These are phyloP conservation scores for Cichorium intybus DNA, from an alignment of 140 eudicot genomes.

Conservation along the genomic window DNA sequence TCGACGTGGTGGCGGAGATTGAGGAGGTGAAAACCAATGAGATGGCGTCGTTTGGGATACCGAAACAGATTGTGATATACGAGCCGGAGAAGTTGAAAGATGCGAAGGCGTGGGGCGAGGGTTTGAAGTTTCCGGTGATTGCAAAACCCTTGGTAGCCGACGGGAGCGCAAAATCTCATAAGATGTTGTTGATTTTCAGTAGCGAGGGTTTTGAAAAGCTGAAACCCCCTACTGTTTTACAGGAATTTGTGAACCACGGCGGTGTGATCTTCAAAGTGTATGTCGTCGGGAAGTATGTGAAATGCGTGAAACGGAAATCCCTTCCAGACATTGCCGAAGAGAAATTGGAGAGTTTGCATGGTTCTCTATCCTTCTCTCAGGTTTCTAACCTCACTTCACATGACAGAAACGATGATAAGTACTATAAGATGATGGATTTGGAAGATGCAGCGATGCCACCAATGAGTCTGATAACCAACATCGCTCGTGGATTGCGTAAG, in stretches of 20 bases:
- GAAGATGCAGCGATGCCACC: conserved; percentile 71
- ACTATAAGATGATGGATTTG: conserved; percentile 34
- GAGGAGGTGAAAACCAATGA: conserved; percentile 8
- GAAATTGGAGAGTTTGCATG: conserved; percentile 37
- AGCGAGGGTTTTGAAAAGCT: conserved; percentile 35
- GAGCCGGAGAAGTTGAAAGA: conserved; percentile 28
- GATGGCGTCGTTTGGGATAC: conserved; percentile 38
- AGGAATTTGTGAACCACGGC: conserved; percentile 60
- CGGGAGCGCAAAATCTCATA: conserved; percentile 42
- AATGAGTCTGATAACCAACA: conserved; percentile 39
- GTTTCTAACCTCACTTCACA: conserved; percentile 54
- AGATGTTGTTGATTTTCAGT: conserved; percentile 38
- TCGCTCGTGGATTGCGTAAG: conserved; percentile 47
- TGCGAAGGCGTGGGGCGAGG: conserved; percentile 19
- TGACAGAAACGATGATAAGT: conserved; percentile 41
- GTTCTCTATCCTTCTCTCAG: conserved; percentile 60
- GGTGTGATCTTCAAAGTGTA: conserved; percentile 56
- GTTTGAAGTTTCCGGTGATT: conserved; percentile 47
- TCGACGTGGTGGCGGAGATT: conserved; percentile 39
- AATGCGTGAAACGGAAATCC: conserved; percentile 57
- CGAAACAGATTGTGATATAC: conserved; percentile 43
- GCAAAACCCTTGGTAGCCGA: conserved; percentile 51
- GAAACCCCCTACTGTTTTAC: conserved; percentile 39
- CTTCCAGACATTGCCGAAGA: conserved; percentile 48
- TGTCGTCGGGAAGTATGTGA: conserved; percentile 52